phyloP scores from a whole-genome alignment of 2,329 filamentous ascomycete genomes.

The Penicillium sp. region DNA sequence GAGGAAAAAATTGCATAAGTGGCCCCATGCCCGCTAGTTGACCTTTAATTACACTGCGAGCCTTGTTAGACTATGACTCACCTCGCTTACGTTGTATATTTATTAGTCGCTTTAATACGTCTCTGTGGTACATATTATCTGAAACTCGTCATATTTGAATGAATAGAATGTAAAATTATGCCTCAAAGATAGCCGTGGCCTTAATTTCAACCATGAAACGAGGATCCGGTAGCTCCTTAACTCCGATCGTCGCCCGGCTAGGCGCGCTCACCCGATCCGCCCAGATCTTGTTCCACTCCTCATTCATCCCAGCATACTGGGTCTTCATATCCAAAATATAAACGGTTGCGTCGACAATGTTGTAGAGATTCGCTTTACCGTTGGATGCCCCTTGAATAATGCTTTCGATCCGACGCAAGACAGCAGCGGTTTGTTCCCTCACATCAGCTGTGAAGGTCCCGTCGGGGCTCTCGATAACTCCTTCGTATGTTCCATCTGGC shows the following conservation, averaged over 20 bases:
- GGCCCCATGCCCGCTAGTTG: too few species aligned
- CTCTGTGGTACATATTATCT: too few species aligned
- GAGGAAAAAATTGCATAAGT: too few species aligned
- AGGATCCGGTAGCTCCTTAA: conserved; percentile 16
- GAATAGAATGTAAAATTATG: not conserved
- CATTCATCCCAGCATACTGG: conserved; percentile 49
- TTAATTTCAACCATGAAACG: conserved; percentile 19
- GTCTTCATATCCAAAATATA: conserved; percentile 46
- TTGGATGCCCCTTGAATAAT: conserved; percentile 41
- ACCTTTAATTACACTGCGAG: too few species aligned
- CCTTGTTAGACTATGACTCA: too few species aligned
- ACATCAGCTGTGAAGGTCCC: conserved; percentile 39
- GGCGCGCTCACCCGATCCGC: conserved; percentile 38
- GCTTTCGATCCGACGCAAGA: conserved; percentile 39
- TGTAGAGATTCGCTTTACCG: conserved; percentile 38
- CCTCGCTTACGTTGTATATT: too few species aligned
- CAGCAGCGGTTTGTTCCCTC: conserved; percentile 41
- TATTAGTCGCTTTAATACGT: too few species aligned
- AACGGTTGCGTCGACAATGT: conserved; percentile 44
- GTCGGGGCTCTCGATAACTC: conserved; percentile 39
- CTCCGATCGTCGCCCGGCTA: conserved; percentile 17
- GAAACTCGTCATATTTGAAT: too few species aligned
- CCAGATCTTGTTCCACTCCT: conserved; percentile 51
- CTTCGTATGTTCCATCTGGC: conserved; percentile 37
- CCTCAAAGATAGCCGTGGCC: conserved; percentile 12